Evolutionary conservation across 2,329 filamentous ascomycete species (phyloP), one percentile per base, ranked within the genome.

Genomic region (Helotiales sp.): DNA sequence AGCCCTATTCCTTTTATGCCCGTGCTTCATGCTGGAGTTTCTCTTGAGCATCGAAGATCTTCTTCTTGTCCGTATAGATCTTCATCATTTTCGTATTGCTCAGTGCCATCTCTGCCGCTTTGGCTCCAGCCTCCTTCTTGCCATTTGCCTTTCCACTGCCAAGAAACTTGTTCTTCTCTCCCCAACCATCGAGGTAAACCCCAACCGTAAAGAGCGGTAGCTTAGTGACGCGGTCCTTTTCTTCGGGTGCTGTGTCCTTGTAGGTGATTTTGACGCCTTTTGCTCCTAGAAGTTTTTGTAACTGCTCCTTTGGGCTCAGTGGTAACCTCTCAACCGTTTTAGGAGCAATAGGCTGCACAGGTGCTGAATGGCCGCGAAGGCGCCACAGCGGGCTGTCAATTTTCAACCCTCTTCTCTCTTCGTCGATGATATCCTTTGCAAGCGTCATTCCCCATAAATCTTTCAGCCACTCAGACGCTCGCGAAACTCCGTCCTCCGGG

Each of bases 371-470:
- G 8, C 67, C 67, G 51, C 58, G 50, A 2, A 69, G 52, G n/a
- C 58, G 66, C 69, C 69, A 71, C 33, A 71, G 40, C 0, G 66
- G 66, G 49, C 65, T 71, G 19, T 63, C 61, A 7, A 63, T 17
- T 42, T 61, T 63, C 8, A 58, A 25, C 1, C 54, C 63, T 6
- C 47, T 58, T 27, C 47, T 61, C 50, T 77, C 77, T 52, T 71
- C 65, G 34, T 73, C 64, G 17, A 68, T 68, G 40, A 88, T 83
- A 27, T 87, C 79, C 24, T 81, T 74, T 27, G 76, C 70, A 34
- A 96, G 74, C 4, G 82, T 84, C 47, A 79, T 83, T 3, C 82
- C 81, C 91, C 92, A 97, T 0, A 97, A 76, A 7, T 80, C 75
- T 51, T 84, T 87, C 46, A 97, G 75, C 91, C 92, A 98, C 13